These are phyloP conservation scores for Colletotrichum sp. DNA, from an alignment of 2,329 filamentous ascomycete genomes.

Conservation along the genomic window DNA sequence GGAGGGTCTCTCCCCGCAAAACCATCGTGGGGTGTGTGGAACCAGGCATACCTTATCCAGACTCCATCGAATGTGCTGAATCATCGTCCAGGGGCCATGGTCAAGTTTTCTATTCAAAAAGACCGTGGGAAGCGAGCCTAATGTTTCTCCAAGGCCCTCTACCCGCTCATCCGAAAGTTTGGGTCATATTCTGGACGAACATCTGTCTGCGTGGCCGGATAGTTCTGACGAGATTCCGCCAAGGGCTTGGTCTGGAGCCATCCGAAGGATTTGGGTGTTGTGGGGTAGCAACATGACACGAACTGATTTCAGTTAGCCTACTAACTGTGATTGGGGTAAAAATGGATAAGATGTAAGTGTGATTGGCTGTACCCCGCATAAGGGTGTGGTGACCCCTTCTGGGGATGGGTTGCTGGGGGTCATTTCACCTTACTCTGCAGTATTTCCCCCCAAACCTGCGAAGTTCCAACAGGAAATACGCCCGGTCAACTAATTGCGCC, in stretches of 20 bases:
- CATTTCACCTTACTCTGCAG: not conserved
- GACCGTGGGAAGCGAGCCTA: not conserved
- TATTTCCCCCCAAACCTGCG: not conserved
- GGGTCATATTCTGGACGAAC: not conserved
- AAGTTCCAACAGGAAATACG: not conserved
- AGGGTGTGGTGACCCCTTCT: not conserved
- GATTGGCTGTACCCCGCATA: constrained; percentile 1
- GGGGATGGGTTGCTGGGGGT: not conserved
- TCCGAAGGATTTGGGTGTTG: not conserved
- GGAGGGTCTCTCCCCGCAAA: not conserved
- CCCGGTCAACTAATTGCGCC: not conserved
- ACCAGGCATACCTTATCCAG: not conserved
- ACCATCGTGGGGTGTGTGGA: not conserved
- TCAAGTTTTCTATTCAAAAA: not conserved
- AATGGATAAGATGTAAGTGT: not conserved
- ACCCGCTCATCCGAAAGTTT: not conserved
- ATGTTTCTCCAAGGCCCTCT: not conserved
- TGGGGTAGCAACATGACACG: not conserved
- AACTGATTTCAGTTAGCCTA: not conserved
- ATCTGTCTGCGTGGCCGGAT: not conserved
- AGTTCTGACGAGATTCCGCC: not conserved
- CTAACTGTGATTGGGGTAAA: not conserved
- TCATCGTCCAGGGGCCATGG: not conserved
- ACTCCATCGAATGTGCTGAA: not conserved
- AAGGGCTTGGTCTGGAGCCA: not conserved